Base-by-base conservation (phyloP, 2,329 filamentous ascomycete species). In the Pseudogymnoascus sp. region DNA sequence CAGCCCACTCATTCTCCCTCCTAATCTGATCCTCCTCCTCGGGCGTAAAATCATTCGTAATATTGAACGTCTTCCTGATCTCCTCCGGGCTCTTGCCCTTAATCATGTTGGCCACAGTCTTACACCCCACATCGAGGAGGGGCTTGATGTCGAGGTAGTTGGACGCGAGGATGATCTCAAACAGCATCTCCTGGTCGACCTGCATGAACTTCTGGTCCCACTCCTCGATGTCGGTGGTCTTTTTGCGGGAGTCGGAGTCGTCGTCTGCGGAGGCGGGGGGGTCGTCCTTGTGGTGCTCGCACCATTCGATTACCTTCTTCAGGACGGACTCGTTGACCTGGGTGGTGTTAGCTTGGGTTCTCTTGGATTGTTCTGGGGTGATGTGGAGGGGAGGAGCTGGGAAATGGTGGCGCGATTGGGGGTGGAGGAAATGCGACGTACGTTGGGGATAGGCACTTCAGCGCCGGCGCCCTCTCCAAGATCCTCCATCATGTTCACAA, bases 121-220 rank as follows among this genome's bases (percentile, higher is more conserved):
- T 99, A 86, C 95, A 99, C 67, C 95, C 95, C 65, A 97, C 93
- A 69, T 99, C 95, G 28, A 99, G 88, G 1, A 99, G 89, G 1
- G 92, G 89, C 84, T 97, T 99, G 82, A 99, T 99, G 70, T 99
- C 95, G 65, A 99, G 88, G 77, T 97, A 99, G 83, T 99, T 99
- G 72, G 93, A 91, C 3, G 95, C 95, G 26, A 99, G 83, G 71
- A 99, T 99, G 74, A 99, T 97, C 81, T 99, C 95, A 70, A 99
- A 99, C 1, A 99, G 85, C 95, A 99, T 97, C 79, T 99, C 95
- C 75, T 99, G 95, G 76, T 99, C 95, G 17, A 99, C 95, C 78
- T 97, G 93, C 95, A 99, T 97, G 78, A 97, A 99, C 80, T 99
- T 99, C 78, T 97, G 93, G 72, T 99, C 95, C 95, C 95, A 99